phyloP scores from a whole-genome alignment of 1,284 basidiomycete genomes.

The Violaceomyces palustris region DNA sequence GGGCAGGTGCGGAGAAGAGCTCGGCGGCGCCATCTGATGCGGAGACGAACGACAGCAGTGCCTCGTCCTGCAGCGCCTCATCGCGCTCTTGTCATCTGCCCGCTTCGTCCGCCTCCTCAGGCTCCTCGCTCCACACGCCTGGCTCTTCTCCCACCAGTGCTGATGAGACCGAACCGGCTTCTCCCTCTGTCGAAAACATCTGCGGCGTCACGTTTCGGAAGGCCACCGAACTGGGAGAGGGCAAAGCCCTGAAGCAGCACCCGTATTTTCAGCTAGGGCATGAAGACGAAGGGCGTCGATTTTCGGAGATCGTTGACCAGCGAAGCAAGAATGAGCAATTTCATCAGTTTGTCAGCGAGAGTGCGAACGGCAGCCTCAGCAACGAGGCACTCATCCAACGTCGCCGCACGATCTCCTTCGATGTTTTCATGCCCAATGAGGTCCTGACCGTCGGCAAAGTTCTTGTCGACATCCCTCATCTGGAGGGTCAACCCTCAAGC shows the following conservation, averaged over 20 bases:
- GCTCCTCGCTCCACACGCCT: conserved; percentile 26
- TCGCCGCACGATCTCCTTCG: too few species aligned
- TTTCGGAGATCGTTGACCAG: too few species aligned
- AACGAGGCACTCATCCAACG: too few species aligned
- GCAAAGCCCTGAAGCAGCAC: conserved; percentile 15
- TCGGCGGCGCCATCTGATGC: neutral
- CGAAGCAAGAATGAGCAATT: too few species aligned
- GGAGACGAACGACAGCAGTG: conserved; percentile 1
- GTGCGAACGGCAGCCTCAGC: too few species aligned
- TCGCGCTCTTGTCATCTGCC: conserved; percentile 23
- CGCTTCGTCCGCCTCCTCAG: conserved; percentile 17
- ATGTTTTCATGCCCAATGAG: conserved; percentile 29
- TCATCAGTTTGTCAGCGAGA: too few species aligned
- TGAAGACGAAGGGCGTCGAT: conserved; percentile 29
- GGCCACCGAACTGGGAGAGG: conserved; percentile 12
- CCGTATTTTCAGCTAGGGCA: conserved; percentile 39
- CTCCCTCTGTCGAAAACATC: conserved; percentile 14
- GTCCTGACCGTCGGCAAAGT: conserved; percentile 30
- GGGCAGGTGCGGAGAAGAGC: conserved; percentile 18
- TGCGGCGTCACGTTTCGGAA: conserved; percentile 17
- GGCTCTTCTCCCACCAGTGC: conserved; percentile 25
- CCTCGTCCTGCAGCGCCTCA: conserved; percentile 23
- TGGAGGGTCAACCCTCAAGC: too few species aligned
- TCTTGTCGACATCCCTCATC: conserved; percentile 24
- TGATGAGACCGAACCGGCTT: conserved; percentile 26